Base-by-base conservation (phyloP, 2,329 filamentous ascomycete species). In the Scopulariopsis brevicaulis region DNA sequence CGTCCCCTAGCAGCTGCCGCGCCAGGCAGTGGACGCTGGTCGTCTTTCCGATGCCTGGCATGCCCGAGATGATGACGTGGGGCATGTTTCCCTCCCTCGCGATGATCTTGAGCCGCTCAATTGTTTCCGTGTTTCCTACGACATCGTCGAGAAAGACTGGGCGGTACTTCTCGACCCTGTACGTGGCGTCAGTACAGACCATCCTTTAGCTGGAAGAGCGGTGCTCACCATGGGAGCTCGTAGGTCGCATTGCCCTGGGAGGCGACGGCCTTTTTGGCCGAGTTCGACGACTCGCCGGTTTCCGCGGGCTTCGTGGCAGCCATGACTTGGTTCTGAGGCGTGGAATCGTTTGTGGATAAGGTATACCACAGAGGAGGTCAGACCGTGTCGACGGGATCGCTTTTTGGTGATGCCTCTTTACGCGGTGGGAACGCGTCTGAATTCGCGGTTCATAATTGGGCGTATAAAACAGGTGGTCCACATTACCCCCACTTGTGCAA, bases 61-160 rank as follows among this genome's bases (percentile, higher is more conserved):
- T 97, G 60, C 94, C 94, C n/a, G 90, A 96, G 67, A 99, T 97
- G 73, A 99, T 97, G 67, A 99, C 84, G 74, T 99, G 94, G 2
- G 94, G 94, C 92, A 99, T 96, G 74, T 99, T 99, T 65, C 94
- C 94, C 75, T 97, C 94, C 72, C 92, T 94, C 53, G 94, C 92
- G 65, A 99, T 97, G 67, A 99, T 97, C 70, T 97, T 97, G 66
- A 99, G 78, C 58, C 94, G 88, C 72, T 97, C 93, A 66, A 99
- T 91, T 1, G 94, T 99, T 71, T 99, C 94, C 22, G 90, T 96
- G 73, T 99, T 99, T 68, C 94, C 94, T 58, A 99, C 94, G 57
- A 99, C 86, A 74, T 99, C 93, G 74, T 97, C 91, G 34, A 99
- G 84, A 73, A 95, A 95, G 57, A 96, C 82, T 1, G 94, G 94